These are phyloP conservation scores for Mikania micrantha DNA, from an alignment of 129 eudicot genomes.

Conservation along the genomic window DNA sequence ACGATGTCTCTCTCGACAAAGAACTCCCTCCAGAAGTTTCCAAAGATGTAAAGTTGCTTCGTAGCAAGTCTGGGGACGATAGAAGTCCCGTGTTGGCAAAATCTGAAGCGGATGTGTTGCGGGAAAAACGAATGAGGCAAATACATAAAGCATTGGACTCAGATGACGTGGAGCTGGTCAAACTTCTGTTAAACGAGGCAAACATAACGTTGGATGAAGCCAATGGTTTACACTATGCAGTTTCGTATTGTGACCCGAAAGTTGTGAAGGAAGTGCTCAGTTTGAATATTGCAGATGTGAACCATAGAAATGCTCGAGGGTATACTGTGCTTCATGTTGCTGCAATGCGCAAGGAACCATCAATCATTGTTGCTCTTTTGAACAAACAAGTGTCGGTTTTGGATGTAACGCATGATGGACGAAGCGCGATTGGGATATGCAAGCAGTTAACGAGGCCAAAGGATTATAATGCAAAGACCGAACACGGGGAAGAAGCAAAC, in stretches of 20 bases:
- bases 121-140: constrained; percentile 42
- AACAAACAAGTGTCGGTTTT: constrained; percentile 37
- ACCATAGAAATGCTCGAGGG: constrained; percentile 50
- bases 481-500: constrained; percentile 56
- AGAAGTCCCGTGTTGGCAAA: background rate
- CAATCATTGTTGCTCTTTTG: constrained; percentile 51
- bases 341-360: constrained; percentile 66
- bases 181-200: constrained; percentile 56
- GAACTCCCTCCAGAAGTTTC: constrained; percentile 46
- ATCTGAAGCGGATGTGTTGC: constrained; percentile 26
- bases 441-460: constrained; percentile 56
- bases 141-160: constrained; percentile 74
- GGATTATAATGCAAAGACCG: constrained; percentile 48
- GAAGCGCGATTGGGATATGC: constrained; percentile 52
- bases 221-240: constrained; percentile 63
- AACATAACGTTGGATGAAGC: constrained; percentile 61
- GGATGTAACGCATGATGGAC: constrained; percentile 52
- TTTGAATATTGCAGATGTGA: constrained; percentile 49
- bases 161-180: constrained; percentile 66
- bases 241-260: constrained; percentile 67
- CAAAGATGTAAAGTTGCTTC: constrained; percentile 36
- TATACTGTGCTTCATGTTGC: constrained; percentile 75
- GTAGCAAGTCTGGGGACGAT: constrained; percentile 13
- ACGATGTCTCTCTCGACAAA: constrained; percentile 48
- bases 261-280: constrained; percentile 53